Conservation (phyloP, 148 eudicot species). For the Rheum nobile region DNA sequence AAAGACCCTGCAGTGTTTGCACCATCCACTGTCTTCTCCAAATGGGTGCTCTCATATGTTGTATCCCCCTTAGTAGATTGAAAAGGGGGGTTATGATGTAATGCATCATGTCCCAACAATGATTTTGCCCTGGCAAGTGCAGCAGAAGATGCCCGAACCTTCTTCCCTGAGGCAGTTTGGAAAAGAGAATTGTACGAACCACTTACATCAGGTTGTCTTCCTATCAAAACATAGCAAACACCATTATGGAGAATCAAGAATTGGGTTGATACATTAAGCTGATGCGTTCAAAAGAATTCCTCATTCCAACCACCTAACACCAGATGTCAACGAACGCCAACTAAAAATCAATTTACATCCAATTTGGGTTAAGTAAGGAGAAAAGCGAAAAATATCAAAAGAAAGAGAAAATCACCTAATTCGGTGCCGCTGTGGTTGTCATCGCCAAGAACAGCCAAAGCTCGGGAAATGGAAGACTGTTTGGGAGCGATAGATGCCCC, state of each 20-base stretch:
- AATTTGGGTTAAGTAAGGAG: neutral
- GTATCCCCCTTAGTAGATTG: conserved; percentile 22
- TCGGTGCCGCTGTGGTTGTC: conserved; percentile 12
- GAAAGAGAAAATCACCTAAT: neutral
- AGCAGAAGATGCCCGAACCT: conserved; percentile 52
- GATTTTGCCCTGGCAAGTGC: conserved; percentile 66
- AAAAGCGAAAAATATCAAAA: neutral
- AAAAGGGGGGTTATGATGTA: conserved; percentile 18
- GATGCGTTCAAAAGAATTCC: neutral
- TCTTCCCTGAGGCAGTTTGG: conserved; percentile 85
- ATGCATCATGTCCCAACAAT: conserved; percentile 50
- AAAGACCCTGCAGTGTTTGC: conserved; percentile 8
- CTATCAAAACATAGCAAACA: neutral
- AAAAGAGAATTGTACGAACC: conserved; percentile 47
- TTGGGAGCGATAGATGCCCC: conserved; percentile 44
- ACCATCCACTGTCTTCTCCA: conserved; percentile 7
- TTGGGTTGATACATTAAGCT: too few relatives aligned
- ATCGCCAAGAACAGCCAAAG: conserved; percentile 34
- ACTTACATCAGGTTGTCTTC: conserved; percentile 13
- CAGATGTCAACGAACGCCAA: neutral
- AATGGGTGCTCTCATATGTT: conserved; percentile 11
- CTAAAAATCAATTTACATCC: neutral
- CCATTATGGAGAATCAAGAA: neutral
- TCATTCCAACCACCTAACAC: neutral
- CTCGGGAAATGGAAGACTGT: conserved; percentile 43